Percentiles rank a stretch among this genome's conserved stretches.
Conservation (phyloP, 2,329 filamentous ascomycete species). For the Raffaelea arxii region DNA sequence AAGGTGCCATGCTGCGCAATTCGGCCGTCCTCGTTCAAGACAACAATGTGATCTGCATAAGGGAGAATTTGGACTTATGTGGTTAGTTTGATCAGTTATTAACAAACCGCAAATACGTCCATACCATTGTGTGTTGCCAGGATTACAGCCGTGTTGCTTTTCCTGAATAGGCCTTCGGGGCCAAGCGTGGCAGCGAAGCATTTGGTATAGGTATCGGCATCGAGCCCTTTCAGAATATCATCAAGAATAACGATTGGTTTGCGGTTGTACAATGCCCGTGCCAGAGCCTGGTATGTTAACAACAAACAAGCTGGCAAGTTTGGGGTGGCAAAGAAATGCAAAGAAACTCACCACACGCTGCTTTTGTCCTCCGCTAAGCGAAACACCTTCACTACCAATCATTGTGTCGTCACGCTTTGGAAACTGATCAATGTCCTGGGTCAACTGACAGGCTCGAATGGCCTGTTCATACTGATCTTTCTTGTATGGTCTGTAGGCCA, state of each 20-base stretch:
- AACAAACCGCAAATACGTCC: neutral
- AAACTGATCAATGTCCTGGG: constrained; percentile 15
- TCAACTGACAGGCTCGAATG: constrained; percentile 17
- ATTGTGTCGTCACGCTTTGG: constrained; percentile 16
- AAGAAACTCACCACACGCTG: constrained; percentile 17
- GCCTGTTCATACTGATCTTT: constrained; percentile 17
- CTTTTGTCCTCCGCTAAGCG: constrained; percentile 20
- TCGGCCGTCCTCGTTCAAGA: constrained; percentile 8
- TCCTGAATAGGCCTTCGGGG: constrained; percentile 6
- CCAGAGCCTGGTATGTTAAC: constrained; percentile 24
- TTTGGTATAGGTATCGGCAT: constrained; percentile 7
- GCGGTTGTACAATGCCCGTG: constrained; percentile 32
- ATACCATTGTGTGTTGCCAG: constrained; percentile 11
- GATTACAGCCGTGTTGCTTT: constrained; percentile 6
- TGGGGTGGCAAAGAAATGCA: neutral
- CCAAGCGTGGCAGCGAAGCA: constrained; percentile 7
- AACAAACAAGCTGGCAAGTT: too few relatives aligned
- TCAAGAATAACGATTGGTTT: constrained; percentile 11
- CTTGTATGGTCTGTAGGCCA: constrained; percentile 16
- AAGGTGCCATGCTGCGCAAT: constrained; percentile 9
- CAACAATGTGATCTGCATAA: constrained; percentile 9
- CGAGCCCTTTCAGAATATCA: constrained; percentile 11
- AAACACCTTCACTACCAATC: constrained; percentile 18
- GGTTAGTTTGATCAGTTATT: too few relatives aligned
- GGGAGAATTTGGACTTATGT: constrained; percentile 6